phyloP scores from a whole-genome alignment of 257 asterid species.

The Nyctanthes arbortristis region DNA sequence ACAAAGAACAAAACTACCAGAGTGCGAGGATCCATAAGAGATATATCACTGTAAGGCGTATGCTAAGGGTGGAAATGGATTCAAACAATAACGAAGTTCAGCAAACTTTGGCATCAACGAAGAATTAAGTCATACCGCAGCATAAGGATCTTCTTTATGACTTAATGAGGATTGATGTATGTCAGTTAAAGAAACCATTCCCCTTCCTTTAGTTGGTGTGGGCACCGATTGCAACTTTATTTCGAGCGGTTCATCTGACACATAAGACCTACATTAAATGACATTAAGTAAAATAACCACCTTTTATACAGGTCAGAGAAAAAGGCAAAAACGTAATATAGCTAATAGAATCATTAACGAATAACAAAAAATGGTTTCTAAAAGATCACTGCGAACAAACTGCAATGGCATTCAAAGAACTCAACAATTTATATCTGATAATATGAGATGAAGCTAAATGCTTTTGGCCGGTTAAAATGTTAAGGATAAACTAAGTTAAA shows the following conservation, averaged over 20 bases:
- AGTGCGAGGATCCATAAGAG: not conserved
- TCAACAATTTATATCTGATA: not conserved
- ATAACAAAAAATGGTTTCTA: not conserved
- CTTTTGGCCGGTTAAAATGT: not conserved
- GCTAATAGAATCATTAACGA: not conserved
- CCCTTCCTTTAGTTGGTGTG: conserved; percentile 73
- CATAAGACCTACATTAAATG: conserved; percentile 69
- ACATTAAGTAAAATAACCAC: conserved; percentile 34
- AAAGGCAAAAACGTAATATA: not conserved
- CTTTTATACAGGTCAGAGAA: conserved; percentile 26
- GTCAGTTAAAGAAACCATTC: conserved; percentile 57
- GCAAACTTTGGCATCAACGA: not conserved
- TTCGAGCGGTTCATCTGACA: conserved; percentile 70
- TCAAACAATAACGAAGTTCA: conserved; percentile 5
- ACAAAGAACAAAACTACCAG: not conserved
- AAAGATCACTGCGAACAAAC: conserved; percentile 5
- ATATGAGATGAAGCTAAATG: not conserved
- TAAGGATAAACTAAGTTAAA: conserved; percentile 14
- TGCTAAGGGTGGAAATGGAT: not conserved
- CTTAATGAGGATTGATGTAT: conserved; percentile 68
- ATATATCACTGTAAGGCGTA: not conserved
- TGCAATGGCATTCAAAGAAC: not conserved
- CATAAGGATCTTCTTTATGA: conserved; percentile 86
- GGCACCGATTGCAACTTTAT: conserved; percentile 48
- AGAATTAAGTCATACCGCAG: conserved; percentile 61